Conservation (phyloP, 1,284 basidiomycete genomes). For the Polyporus tsugae region DNA sequence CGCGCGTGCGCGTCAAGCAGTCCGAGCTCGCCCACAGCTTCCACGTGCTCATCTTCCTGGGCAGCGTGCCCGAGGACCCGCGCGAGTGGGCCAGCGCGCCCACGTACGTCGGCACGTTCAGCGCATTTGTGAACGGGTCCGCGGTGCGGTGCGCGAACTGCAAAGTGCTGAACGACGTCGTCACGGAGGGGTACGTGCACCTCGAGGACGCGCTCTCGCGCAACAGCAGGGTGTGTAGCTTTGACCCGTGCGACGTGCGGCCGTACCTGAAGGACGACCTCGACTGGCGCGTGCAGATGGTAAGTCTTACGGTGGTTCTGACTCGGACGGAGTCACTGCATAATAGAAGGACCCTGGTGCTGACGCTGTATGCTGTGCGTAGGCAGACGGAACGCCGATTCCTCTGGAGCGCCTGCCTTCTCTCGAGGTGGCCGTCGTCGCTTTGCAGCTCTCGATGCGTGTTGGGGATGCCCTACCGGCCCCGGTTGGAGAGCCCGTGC, state of each 20-base stretch:
- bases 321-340: too few species aligned
- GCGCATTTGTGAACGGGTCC: conserved; percentile 48
- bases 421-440: conserved; percentile 26
- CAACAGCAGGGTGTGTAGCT: conserved; percentile 39
- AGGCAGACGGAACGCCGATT: conserved; percentile 1
- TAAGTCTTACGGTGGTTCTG: not conserved
- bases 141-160: conserved; percentile 21
- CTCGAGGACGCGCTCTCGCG: conserved; percentile 47
- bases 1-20: conserved; percentile 49
- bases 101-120: conserved; percentile 47
- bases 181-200: conserved; percentile 61
- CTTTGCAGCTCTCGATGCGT: conserved; percentile 17
- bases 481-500: conserved; percentile 13
- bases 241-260: conserved; percentile 45
- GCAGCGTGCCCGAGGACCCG: conserved; percentile 45
- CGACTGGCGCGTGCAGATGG: conserved; percentile 46
- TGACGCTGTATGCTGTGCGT: not conserved
- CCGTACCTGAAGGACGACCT: conserved; percentile 49
- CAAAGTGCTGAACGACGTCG: conserved; percentile 39
- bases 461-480: conserved; percentile 25
- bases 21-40: conserved; percentile 51
- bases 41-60: conserved; percentile 51
- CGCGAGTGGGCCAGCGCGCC: conserved; percentile 43
- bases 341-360: not conserved
- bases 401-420: conserved; percentile 25